Percentiles rank a stretch among this genome's conserved stretches.
phyloP scores from a whole-genome alignment of 345 rosid genomes.

The Pistacia vera region DNA sequence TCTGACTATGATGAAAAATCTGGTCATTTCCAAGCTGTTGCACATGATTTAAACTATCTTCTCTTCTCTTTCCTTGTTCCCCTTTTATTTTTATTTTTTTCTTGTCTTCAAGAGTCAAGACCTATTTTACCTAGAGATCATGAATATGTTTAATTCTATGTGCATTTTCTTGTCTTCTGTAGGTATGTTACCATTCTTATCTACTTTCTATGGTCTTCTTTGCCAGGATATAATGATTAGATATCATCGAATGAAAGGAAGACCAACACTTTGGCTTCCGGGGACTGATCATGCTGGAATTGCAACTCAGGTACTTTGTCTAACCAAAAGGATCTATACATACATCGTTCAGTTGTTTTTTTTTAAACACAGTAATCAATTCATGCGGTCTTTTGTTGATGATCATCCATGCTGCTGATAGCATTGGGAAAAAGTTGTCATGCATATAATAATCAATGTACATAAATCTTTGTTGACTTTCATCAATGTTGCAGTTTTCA shows the following conservation, averaged over 20 bases:
- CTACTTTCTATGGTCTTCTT: conserved; percentile 25
- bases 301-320: conserved; percentile 82
- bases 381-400: neutral
- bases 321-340: conserved; percentile 20
- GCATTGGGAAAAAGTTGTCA: too few species aligned
- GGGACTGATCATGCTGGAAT: conserved; percentile 99
- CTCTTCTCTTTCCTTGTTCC: neutral
- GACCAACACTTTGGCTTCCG: conserved; percentile 97
- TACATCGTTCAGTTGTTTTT: neutral
- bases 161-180: neutral
- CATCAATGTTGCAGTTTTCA: neutral
- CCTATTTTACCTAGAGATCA: neutral
- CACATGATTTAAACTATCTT: neutral
- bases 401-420: neutral
- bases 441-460: neutral
- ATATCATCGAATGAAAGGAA: conserved; percentile 91
- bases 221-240: conserved; percentile 86
- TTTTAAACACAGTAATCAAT: neutral
- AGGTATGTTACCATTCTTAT: neutral
- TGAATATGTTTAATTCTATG: neutral
- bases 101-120: neutral
- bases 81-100: neutral
- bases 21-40: neutral
- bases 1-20: neutral
- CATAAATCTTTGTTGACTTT: neutral